These are phyloP conservation scores for Tuber brumale DNA, from an alignment of 495 filamentous ascomycete species.

Conservation along the genomic window DNA sequence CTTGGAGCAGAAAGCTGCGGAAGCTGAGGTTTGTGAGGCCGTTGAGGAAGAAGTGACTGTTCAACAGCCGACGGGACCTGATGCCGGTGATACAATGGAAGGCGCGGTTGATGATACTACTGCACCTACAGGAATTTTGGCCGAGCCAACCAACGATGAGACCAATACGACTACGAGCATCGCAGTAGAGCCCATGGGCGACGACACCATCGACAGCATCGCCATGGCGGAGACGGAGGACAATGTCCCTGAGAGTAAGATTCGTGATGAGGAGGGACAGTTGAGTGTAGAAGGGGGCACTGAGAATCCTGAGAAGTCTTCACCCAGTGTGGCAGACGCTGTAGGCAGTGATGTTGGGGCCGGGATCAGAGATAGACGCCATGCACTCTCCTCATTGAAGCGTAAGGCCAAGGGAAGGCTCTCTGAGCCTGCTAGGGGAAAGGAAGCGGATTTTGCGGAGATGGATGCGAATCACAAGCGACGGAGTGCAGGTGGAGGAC, in stretches of 20 bases:
- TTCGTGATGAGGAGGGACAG: background rate
- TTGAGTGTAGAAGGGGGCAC: background rate
- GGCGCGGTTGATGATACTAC: background rate
- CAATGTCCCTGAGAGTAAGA: background rate
- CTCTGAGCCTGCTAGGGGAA: background rate
- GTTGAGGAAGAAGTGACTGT: background rate
- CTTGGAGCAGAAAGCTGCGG: background rate
- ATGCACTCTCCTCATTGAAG: background rate
- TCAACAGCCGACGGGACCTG: background rate
- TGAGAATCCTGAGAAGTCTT: background rate
- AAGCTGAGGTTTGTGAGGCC: background rate
- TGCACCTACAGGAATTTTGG: background rate
- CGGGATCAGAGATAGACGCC: background rate
- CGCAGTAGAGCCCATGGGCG: background rate
- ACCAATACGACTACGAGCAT: background rate
- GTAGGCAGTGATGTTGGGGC: background rate
- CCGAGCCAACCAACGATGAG: background rate
- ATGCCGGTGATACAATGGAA: background rate
- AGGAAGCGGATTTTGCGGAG: background rate
- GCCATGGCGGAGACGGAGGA: background rate
- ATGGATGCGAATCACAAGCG: background rate
- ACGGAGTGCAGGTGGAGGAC: background rate
- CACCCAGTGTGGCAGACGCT: background rate
- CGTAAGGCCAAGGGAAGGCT: constrained; percentile 1
- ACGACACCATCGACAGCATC: background rate